Conservation (phyloP, 768 basidiomycete genomes). For the Boletales sp. region DNA sequence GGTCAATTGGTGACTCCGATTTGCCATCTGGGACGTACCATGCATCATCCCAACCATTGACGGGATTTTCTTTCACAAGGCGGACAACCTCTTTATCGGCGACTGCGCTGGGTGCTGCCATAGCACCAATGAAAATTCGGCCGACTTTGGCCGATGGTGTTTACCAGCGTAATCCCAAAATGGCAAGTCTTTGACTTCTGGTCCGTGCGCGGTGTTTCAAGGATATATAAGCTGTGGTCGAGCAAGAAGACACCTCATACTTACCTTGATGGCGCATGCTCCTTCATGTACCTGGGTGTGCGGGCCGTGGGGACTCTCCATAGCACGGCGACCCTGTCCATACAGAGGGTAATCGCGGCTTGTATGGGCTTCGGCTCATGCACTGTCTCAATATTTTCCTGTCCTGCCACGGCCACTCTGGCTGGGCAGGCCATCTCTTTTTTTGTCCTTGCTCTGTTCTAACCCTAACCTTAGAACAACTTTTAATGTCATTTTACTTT, state of each 20-base stretch:
- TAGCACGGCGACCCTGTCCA: conserved; percentile 57
- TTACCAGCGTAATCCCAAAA: background rate
- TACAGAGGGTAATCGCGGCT: conserved; percentile 40
- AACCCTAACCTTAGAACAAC: conserved; percentile 31
- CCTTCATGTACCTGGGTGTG: conserved; percentile 53
- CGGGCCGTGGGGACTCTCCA: conserved; percentile 52
- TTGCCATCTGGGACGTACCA: conserved; percentile 4
- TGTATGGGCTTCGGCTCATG: conserved; percentile 64
- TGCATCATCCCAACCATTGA: conserved; percentile 19
- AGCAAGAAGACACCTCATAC: conserved; percentile 35
- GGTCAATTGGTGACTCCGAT: background rate
- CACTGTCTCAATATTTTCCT: conserved; percentile 80
- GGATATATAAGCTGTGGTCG: conserved; percentile 9
- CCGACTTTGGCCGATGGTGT: too few species aligned
- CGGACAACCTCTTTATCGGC: conserved; percentile 4
- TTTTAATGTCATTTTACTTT: conserved; percentile 4
- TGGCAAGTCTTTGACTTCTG: background rate
- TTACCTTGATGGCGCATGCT: conserved; percentile 63
- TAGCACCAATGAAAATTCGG: too few species aligned
- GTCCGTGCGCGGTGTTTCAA: conserved; percentile 11
- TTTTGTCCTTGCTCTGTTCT: conserved; percentile 9
- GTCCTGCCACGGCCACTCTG: conserved; percentile 58
- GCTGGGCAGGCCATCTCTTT: conserved; percentile 31
- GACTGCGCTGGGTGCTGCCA: background rate
- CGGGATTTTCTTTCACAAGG: conserved; percentile 11